Evolutionary conservation across 306 rosid genomes (phyloP).

Genomic region (Mimosa pudica): DNA sequence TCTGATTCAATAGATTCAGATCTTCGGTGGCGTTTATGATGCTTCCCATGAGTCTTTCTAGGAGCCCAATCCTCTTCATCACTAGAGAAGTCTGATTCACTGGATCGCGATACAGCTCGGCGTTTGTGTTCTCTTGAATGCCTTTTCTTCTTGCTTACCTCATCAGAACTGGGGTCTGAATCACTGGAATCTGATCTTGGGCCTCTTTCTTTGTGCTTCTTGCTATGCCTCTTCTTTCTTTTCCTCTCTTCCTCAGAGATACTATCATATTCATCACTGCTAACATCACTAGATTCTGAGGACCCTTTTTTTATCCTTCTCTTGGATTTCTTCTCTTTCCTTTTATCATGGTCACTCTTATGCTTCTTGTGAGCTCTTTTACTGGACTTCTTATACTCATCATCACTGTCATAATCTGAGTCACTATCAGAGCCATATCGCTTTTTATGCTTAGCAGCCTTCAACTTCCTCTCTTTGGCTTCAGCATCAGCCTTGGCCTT

Average conservation of each 20-base stretch:
- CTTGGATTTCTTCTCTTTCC: conserved; percentile 62
- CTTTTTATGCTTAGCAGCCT: conserved; percentile 66
- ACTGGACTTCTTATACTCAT: conserved; percentile 50
- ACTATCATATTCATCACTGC: conserved; percentile 52
- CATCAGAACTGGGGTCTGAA: conserved; percentile 54
- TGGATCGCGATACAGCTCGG: conserved; percentile 29
- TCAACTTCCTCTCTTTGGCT: conserved; percentile 66
- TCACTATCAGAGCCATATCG: conserved; percentile 55
- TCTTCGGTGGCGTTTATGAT: conserved; percentile 50
- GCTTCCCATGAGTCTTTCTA: conserved; percentile 55
- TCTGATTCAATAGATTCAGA: conserved; percentile 47
- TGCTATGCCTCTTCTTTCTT: conserved; percentile 61
- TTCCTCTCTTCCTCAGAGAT: conserved; percentile 61
- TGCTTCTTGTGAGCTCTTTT: conserved; percentile 72
- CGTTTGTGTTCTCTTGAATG: conserved; percentile 43
- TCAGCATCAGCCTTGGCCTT: conserved; percentile 79
- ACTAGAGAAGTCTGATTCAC: conserved; percentile 43
- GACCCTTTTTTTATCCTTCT: conserved; percentile 53
- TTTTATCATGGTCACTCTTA: conserved; percentile 63
- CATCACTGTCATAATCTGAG: conserved; percentile 50
- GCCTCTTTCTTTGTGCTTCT: conserved; percentile 47
- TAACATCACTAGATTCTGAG: conserved; percentile 51
- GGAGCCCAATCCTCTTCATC: conserved; percentile 38
- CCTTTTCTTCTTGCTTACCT: conserved; percentile 42
- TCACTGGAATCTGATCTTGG: conserved; percentile 56